Evolutionary conservation across 2,329 filamentous ascomycete genomes (phyloP), one percentile per base, ranked within the genome.

Genomic region (Paracamarosporium sp.): DNA sequence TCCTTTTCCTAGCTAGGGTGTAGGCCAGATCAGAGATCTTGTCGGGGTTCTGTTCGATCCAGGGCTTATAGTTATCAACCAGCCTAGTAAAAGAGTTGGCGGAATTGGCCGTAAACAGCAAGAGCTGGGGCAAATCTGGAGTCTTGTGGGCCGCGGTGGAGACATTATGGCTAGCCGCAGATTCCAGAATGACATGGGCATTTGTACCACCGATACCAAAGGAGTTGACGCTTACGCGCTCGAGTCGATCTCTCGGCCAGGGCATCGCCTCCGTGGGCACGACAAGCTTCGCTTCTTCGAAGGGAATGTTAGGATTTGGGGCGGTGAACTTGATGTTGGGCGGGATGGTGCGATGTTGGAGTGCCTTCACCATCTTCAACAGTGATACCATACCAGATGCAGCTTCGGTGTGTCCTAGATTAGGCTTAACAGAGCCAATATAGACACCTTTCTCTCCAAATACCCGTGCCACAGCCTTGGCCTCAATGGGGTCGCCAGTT

Each of bases 201-300:
- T 61, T 78, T 4, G 77, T 68, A 11, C 77, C 77, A 5, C 77
- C 76, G 40, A 75, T 70, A 3, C 78, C 81, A 60, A 80, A 82
- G 8, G 76, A 74, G 51, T 78, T 81, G 2, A 83, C 71, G 28
- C 75, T 75, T 4, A 76, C 76, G 11, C 79, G 67, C 43, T 55
- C 63, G 11, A 27, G 25, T 5, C 30, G 31, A 8, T 51, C 30
- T 1, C 5, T 15, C 4, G 62, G 62, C 50, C 50, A 65, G 1
- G 56, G 58, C 5, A 22, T 44, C 1, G 44, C 33, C n/a, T 56
- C 44, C 0, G 22, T 33, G 1, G 53, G 40, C 1, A 63, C 51
- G 12, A 11, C n/a, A 1, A 60, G 22, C 11, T 55, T 50, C 38
- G 13, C 2, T 3, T 44, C 30, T 1, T n/a, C n/a, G n/a, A n/a